These are phyloP conservation scores for Xylaria intraflava DNA, from an alignment of 495 filamentous ascomycete species.

Conservation along the genomic window DNA sequence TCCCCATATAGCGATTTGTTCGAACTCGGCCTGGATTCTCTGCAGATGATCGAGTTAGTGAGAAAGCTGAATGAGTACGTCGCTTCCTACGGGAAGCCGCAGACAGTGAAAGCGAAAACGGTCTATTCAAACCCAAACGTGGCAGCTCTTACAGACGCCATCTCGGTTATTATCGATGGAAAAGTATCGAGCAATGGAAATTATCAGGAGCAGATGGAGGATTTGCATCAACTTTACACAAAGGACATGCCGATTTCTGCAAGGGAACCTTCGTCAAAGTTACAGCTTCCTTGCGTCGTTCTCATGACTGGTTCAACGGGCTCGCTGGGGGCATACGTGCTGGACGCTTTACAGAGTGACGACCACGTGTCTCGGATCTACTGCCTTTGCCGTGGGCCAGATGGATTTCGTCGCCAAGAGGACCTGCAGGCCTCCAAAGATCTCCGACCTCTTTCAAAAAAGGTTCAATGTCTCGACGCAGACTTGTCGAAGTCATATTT, in stretches of 20 bases:
- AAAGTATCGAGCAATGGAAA: not conserved
- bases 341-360: constrained; percentile 23
- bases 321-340: constrained; percentile 38
- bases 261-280: not conserved
- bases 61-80: not conserved
- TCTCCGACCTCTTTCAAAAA: constrained; percentile 7
- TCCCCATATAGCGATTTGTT: too few relatives aligned
- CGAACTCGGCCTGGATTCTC: constrained; percentile 28
- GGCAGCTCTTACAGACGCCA: not conserved
- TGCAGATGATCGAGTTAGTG: constrained; percentile 17
- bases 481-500: constrained; percentile 10
- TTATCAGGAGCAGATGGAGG: not conserved
- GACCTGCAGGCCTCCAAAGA: not conserved
- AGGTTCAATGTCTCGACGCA: constrained; percentile 6
- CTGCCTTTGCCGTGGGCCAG: constrained; percentile 36
- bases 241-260: not conserved
- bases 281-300: constrained; percentile 6
- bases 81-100: not conserved
- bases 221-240: not conserved
- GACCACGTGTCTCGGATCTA: constrained; percentile 27
- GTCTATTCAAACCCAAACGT: constrained; percentile 1
- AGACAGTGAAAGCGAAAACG: not conserved
- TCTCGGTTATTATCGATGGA: not conserved
- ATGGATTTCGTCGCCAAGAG: constrained; percentile 17
- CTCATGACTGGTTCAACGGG: constrained; percentile 44